A percentile compares a stretch with the other conserved stretches of the same genome.
Evolutionary conservation across 1,139 yeast species (phyloP).

Genomic region (Pichia sp.): DNA sequence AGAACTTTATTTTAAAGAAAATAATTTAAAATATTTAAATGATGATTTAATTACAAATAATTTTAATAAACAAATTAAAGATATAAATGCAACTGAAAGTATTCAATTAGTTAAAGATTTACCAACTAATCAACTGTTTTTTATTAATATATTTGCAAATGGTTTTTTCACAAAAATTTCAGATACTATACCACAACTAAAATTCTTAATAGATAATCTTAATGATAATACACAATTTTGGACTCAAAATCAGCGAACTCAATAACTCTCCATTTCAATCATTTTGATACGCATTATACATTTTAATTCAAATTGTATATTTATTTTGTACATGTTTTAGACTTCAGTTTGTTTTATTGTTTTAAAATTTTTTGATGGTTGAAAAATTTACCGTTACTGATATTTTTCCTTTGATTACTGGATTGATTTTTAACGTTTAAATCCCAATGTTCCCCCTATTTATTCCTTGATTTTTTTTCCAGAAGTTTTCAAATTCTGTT

Average conservation of each 20-base stretch:
- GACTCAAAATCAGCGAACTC: slow-evolving; percentile 23
- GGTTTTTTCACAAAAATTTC: slow-evolving; percentile 64
- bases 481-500: too few relatives aligned
- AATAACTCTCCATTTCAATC: too few relatives aligned
- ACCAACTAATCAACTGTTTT: slow-evolving; percentile 76
- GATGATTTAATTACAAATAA: slow-evolving; percentile 1
- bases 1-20: slow-evolving; percentile 37
- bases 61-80: slow-evolving; percentile 11
- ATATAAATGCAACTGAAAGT: slow-evolving; percentile 32
- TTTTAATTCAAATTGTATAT: too few relatives aligned
- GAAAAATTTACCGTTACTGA: too few relatives aligned
- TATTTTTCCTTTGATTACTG: too few relatives aligned
- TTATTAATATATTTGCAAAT: slow-evolving; percentile 75
- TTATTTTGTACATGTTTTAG: too few relatives aligned
- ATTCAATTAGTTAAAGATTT: slow-evolving; percentile 43
- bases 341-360: too few relatives aligned
- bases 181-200: slow-evolving; percentile 49
- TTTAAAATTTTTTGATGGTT: too few relatives aligned
- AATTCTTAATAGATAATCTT: slow-evolving; percentile 40
- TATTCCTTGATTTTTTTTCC: too few relatives aligned
- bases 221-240: slow-evolving; percentile 36
- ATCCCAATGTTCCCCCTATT: too few relatives aligned
- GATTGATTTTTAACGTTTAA: too few relatives aligned
- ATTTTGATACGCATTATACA: too few relatives aligned
- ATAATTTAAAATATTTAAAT: slow-evolving; percentile 4